Conservation (phyloP, 441 rosid genomes). For the Iberis amara region DNA sequence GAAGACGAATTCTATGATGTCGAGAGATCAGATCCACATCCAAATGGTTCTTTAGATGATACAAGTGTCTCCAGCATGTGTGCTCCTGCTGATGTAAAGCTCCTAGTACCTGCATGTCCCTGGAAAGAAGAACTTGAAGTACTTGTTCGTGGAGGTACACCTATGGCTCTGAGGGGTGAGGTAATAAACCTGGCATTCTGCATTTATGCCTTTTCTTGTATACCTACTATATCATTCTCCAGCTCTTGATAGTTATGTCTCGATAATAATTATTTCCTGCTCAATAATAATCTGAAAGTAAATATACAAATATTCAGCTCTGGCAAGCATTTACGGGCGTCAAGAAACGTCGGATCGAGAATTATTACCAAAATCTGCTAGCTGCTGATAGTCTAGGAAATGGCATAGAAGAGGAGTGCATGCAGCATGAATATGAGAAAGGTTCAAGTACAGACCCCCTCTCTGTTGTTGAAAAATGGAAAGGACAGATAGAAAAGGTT, state of each 20-base stretch:
- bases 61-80: slow-evolving; percentile 35
- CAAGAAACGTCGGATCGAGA: slow-evolving; percentile 65
- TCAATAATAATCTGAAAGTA: slow-evolving; percentile 3
- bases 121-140: slow-evolving; percentile 90
- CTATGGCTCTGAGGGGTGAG: slow-evolving; percentile 97
- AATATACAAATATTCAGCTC: slow-evolving; percentile 48
- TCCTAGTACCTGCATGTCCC: slow-evolving; percentile 42
- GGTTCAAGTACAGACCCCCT: slow-evolving; percentile 39
- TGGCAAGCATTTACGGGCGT: slow-evolving; percentile 97
- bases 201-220: background rate
- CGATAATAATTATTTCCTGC: background rate
- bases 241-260: slow-evolving; percentile 1
- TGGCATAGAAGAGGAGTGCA: slow-evolving; percentile 32
- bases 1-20: slow-evolving; percentile 89
- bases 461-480: slow-evolving; percentile 76
- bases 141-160: slow-evolving; percentile 95
- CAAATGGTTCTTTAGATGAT: slow-evolving; percentile 33
- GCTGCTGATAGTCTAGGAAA: slow-evolving; percentile 44
- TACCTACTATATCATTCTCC: background rate
- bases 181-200: slow-evolving; percentile 31
- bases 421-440: slow-evolving; percentile 32
- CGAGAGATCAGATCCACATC: slow-evolving; percentile 66
- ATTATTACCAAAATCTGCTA: slow-evolving; percentile 66
- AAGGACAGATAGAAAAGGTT: slow-evolving; percentile 96
- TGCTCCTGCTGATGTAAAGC: slow-evolving; percentile 28